phyloP scores from a whole-genome alignment of 106 monocot genomes.

The Gastrodia elata region DNA sequence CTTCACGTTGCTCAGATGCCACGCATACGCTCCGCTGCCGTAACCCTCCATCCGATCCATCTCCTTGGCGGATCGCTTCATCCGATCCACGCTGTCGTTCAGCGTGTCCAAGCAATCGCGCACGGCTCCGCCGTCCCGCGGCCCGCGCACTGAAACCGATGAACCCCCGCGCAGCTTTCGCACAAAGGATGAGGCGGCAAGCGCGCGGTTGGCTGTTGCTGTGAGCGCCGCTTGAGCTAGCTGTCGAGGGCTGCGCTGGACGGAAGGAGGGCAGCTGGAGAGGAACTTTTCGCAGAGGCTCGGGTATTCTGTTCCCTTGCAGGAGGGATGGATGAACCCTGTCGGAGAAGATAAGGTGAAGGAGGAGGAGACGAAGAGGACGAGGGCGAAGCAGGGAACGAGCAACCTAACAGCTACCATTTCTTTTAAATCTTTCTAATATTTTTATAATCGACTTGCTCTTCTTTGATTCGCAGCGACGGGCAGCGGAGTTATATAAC shows the following conservation, averaged over 20 bases:
- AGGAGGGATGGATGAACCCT: constrained; percentile 21
- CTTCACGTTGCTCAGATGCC: constrained; percentile 30
- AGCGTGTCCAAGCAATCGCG: constrained; percentile 39
- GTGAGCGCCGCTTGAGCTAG: constrained; percentile 32
- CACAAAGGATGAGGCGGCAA: constrained; percentile 19
- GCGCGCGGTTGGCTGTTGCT: constrained; percentile 21
- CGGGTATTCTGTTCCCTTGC: constrained; percentile 28
- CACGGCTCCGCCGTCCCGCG: constrained; percentile 15
- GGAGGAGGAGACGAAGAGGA: not conserved
- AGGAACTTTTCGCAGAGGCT: constrained; percentile 23
- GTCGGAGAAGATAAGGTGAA: not conserved
- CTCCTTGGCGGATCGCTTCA: constrained; percentile 25
- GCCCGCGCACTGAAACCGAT: not conserved
- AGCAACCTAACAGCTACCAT: not conserved
- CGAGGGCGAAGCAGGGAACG: not conserved
- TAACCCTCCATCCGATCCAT: constrained; percentile 20
- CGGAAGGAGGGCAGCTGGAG: constrained; percentile 11
- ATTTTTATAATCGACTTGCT: too few relatives aligned
- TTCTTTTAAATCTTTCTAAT: not conserved
- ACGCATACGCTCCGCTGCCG: constrained; percentile 12
- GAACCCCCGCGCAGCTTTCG: not conserved
- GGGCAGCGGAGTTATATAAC: not conserved
- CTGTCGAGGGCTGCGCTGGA: constrained; percentile 27
- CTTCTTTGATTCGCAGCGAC: too few relatives aligned
- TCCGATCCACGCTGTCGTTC: constrained; percentile 22